These are phyloP conservation scores for Fusarium tupiense DNA, from an alignment of 2,329 filamentous ascomycete genomes.

Conservation along the genomic window DNA sequence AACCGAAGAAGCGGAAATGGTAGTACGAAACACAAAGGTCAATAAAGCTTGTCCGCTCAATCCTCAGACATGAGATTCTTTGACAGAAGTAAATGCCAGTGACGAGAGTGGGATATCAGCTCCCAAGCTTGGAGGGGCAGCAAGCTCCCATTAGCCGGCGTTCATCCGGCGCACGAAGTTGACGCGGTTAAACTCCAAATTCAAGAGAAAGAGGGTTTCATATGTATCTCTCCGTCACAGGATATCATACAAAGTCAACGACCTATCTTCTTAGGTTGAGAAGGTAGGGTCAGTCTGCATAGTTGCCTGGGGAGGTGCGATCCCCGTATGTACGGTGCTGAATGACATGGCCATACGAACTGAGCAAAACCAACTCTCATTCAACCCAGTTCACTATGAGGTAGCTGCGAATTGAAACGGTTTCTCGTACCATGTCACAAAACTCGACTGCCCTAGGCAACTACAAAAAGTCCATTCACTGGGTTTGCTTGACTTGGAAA, in stretches of 20 bases:
- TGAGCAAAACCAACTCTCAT: neutral
- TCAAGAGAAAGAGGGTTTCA: neutral
- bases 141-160: conserved; percentile 35
- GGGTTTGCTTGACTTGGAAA: neutral
- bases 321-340: neutral
- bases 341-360: neutral
- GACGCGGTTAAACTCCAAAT: neutral
- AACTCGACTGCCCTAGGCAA: neutral
- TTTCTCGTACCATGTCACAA: neutral
- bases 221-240: neutral
- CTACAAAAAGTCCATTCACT: neutral
- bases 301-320: neutral
- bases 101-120: conserved; percentile 30
- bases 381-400: neutral
- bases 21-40: neutral
- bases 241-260: neutral
- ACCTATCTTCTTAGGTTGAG: neutral
- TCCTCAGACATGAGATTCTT: conserved; percentile 10
- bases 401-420: neutral
- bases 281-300: neutral
- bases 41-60: neutral
- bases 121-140: conserved; percentile 42
- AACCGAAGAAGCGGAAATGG: neutral
- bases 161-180: conserved; percentile 35
- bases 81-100: conserved; percentile 11